Evolutionary conservation across 441 rosid species (phyloP), one percentile per base, ranked within the genome.

Genomic region (Metrosideros polymorpha): DNA sequence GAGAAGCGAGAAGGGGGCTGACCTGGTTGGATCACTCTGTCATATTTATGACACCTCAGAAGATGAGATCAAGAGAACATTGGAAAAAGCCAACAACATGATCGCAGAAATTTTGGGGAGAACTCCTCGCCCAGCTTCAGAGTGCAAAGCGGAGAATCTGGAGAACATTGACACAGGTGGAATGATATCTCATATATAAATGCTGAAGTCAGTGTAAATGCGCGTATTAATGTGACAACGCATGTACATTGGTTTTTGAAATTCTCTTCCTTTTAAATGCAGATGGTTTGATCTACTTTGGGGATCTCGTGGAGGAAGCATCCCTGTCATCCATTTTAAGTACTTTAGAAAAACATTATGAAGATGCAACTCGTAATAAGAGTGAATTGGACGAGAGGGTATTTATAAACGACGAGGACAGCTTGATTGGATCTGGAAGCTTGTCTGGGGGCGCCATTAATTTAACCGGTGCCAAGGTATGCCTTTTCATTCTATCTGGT

Each of bases 251-350:
- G 86, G 52, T 75, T 85, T 71, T 87, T 88, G 86, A 61, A 87
- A 87, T 82, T 86, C 85, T 86, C 79, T 76, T 88, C 84, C 79
- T 86, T 63, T 85, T 84, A 30, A 82, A 87, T 90, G 91, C 96
- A 98, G 99, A 94, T 92, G 96, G 94, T 88, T 91, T 98, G 93
- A 89, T 93, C 89, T 98, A 94, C 89, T 98, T 93, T 92, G 97
- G 92, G 89, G 95, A 90, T 88, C 92, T 97, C 86, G 86, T 97
- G 95, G 98, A 95, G 39, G 98, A 94, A 85, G 85, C 94, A 77
- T 95, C 98, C 86, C 88, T 96, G 86, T 89, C 90, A 54, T 89
- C 93, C 86, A 92, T 92, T 91, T 87, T 98, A 90, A 87, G 86
- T 90, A 89, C 91, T 42, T 91, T 98, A 90, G 98, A 96, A 89